phyloP scores from a whole-genome alignment of 306 rosid genomes.

The Lithocarpus polystachyus region DNA sequence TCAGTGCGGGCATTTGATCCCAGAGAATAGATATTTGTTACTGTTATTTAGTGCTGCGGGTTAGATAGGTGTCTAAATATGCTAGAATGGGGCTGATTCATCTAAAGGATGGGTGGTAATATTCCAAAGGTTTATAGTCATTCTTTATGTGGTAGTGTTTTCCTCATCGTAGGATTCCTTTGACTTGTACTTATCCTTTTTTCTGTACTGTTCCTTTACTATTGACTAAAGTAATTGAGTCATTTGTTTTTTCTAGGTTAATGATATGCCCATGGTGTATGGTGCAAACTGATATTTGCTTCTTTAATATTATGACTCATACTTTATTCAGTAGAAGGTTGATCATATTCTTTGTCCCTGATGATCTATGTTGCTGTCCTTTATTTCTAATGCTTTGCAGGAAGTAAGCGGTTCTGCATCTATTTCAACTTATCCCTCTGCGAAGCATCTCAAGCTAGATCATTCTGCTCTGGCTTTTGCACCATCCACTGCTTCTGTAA shows the following conservation, averaged over 20 bases:
- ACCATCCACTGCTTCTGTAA: conserved; percentile 38
- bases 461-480: conserved; percentile 25
- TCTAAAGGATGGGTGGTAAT: not conserved
- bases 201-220: not conserved
- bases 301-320: not conserved
- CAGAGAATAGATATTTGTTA: not conserved
- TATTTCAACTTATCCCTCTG: conserved; percentile 34
- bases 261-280: not conserved
- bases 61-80: not conserved
- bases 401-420: conserved; percentile 22
- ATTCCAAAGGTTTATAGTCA: not conserved
- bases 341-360: not conserved
- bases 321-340: not conserved
- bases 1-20: not conserved
- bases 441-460: conserved; percentile 50
- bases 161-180: not conserved
- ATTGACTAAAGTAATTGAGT: not conserved
- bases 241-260: not conserved
- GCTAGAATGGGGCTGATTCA: not conserved
- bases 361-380: not conserved
- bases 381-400: conserved; percentile 20
- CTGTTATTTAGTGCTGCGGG: not conserved
- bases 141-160: not conserved
- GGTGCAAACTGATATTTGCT: not conserved
- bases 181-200: not conserved